These are phyloP conservation scores for Pseudonitzschia delicatissima DNA, from an alignment of 108 stramenopile species.

Conservation along the genomic window DNA sequence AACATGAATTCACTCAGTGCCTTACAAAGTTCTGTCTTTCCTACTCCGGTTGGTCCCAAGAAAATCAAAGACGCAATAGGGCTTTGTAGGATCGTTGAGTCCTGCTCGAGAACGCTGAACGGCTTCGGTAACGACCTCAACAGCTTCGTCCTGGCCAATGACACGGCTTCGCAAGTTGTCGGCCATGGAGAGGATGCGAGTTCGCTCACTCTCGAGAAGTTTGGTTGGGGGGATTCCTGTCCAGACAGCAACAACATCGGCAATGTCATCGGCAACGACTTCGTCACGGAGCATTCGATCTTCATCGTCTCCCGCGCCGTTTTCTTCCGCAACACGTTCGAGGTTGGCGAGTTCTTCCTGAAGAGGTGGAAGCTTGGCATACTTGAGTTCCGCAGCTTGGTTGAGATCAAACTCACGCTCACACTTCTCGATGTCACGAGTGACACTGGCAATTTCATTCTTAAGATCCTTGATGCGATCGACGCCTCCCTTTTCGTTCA, in stretches of 20 bases:
- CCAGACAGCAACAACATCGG: conserved; percentile 88
- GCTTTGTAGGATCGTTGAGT: conserved; percentile 84
- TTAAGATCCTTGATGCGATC: conserved; percentile 71
- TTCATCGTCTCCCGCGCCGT: conserved; percentile 16
- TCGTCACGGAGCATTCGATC: conserved; percentile 83
- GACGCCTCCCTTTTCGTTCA: conserved; percentile 81
- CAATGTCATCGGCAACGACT: conserved; percentile 95
- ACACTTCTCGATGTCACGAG: conserved; percentile 87
- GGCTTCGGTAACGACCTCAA: conserved; percentile 87
- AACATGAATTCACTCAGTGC: conserved; percentile 91
- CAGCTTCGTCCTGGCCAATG: conserved; percentile 92
- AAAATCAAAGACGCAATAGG: conserved; percentile 92
- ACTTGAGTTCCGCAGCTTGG: conserved; percentile 93
- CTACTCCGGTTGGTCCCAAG: conserved; percentile 90
- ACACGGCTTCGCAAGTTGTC: conserved; percentile 83
- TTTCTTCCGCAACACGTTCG: conserved; percentile 36
- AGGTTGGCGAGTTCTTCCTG: conserved; percentile 62
- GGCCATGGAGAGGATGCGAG: conserved; percentile 91
- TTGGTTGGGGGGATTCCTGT: conserved; percentile 92
- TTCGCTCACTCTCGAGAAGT: conserved; percentile 86
- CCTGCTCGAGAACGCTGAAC: conserved; percentile 92
- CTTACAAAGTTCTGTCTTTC: conserved; percentile 93
- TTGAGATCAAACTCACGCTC: conserved; percentile 95
- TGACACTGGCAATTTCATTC: conserved; percentile 84
- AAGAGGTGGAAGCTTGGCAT: conserved; percentile 79